phyloP scores from a whole-genome alignment of 129 eudicot genomes.

The Ambrosia trifida region DNA sequence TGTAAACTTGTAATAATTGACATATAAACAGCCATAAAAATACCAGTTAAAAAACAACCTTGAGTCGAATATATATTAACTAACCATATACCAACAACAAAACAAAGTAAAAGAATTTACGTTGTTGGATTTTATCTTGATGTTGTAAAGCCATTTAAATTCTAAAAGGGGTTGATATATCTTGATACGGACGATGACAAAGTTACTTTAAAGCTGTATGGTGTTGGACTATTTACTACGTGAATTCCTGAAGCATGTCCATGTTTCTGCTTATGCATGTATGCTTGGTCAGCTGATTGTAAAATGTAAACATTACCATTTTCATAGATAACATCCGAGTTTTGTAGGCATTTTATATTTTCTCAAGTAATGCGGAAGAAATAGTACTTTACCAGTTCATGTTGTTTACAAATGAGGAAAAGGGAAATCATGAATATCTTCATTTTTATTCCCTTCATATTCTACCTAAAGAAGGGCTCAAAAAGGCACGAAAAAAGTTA shows the following conservation, averaged over 20 bases:
- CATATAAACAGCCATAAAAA: no score
- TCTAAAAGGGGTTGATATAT: not conserved
- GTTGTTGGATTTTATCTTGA: no score
- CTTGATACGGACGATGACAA: not conserved
- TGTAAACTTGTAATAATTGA: no score
- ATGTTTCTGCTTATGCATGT: conserved; percentile 10
- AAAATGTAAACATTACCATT: not conserved
- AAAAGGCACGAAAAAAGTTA: no score
- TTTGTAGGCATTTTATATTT: not conserved
- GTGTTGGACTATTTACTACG: not conserved
- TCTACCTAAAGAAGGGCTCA: no score
- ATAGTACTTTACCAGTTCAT: not conserved
- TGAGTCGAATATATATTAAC: no score
- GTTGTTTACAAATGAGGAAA: not conserved
- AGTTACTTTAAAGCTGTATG: not conserved
- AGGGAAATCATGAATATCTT: not conserved
- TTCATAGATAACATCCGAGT: not conserved
- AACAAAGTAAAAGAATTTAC: no score
- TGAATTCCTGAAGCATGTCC: not conserved
- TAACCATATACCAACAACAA: no score
- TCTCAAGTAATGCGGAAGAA: not conserved
- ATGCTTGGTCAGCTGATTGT: not conserved
- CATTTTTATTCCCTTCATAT: no score
- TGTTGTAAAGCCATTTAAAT: no score
- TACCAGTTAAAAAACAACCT: no score